phyloP scores from a whole-genome alignment of 352 stramenopile genomes.

The Peronospora destructor region DNA sequence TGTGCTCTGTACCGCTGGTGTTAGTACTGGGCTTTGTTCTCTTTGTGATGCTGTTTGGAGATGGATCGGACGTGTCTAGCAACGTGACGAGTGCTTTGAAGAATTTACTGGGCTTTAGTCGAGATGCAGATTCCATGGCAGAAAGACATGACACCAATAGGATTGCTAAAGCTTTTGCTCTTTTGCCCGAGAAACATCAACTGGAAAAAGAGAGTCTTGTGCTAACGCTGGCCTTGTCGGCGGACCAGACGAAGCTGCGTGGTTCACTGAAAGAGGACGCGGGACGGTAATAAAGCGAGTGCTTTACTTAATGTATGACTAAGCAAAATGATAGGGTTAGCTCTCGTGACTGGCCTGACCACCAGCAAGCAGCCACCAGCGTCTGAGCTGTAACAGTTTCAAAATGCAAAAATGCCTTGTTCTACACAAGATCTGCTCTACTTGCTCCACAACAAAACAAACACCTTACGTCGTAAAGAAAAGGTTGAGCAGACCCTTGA shows the following conservation, averaged over 20 bases:
- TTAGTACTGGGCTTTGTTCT: conserved; percentile 53
- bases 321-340: conserved; percentile 12
- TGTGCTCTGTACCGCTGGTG: conserved; percentile 64
- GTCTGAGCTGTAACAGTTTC: conserved; percentile 16
- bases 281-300: conserved; percentile 9
- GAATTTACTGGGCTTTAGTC: conserved; percentile 15
- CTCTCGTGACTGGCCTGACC: conserved; percentile 6
- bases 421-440: conserved; percentile 14
- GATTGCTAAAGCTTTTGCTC: conserved; percentile 15
- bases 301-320: conserved; percentile 21
- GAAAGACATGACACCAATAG: conserved; percentile 12
- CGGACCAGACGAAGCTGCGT: conserved; percentile 16
- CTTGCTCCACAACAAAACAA: conserved; percentile 2
- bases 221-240: conserved; percentile 15
- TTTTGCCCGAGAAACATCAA: conserved; percentile 6
- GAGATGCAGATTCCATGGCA: conserved; percentile 2
- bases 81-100: conserved; percentile 16
- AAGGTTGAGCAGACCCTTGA: conserved; percentile 92
- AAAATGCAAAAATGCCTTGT: conserved; percentile 20
- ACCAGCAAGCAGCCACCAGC: conserved; percentile 9
- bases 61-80: conserved; percentile 11
- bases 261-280: conserved; percentile 11
- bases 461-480: conserved; percentile 93
- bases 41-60: conserved; percentile 44
- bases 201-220: conserved; percentile 17